Conservation (phyloP, 345 rosid species). For the Syzygium aqueum region DNA sequence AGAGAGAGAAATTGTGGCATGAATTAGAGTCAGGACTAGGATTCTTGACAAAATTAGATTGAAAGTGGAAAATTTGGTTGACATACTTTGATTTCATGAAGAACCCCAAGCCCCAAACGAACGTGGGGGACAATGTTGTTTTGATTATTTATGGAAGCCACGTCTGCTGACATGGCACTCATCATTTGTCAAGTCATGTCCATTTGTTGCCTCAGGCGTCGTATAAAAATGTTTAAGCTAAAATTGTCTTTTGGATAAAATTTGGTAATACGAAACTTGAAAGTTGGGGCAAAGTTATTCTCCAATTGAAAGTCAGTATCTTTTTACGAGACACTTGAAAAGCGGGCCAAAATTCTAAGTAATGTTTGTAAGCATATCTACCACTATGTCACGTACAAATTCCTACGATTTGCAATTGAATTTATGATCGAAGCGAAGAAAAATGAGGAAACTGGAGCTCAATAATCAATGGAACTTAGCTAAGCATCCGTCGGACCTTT, state of each 20-base stretch:
- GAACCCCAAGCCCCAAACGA: not conserved
- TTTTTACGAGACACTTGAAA: too few species aligned
- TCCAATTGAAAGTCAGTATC: accelerated
- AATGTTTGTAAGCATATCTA: not conserved
- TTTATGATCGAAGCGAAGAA: not conserved
- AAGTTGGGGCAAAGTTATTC: not conserved
- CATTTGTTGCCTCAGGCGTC: too few species aligned
- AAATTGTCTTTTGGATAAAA: not conserved
- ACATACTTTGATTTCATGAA: not conserved
- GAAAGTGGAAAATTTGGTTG: not conserved
- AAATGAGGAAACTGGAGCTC: not conserved
- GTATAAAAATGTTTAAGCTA: not conserved
- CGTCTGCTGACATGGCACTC: not conserved
- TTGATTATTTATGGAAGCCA: not conserved
- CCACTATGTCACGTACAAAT: not conserved
- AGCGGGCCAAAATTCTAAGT: not conserved
- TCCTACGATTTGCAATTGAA: not conserved
- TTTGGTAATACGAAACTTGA: not conserved
- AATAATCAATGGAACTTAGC: not conserved
- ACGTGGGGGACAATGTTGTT: not conserved
- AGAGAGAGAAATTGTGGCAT: too few species aligned
- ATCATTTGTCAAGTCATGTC: not conserved
- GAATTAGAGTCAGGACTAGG: not conserved
- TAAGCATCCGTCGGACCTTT: not conserved
- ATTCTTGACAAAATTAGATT: not conserved